These are phyloP conservation scores for Diaporthe citrichinensis DNA, from an alignment of 2,329 filamentous ascomycete species.

Conservation along the genomic window DNA sequence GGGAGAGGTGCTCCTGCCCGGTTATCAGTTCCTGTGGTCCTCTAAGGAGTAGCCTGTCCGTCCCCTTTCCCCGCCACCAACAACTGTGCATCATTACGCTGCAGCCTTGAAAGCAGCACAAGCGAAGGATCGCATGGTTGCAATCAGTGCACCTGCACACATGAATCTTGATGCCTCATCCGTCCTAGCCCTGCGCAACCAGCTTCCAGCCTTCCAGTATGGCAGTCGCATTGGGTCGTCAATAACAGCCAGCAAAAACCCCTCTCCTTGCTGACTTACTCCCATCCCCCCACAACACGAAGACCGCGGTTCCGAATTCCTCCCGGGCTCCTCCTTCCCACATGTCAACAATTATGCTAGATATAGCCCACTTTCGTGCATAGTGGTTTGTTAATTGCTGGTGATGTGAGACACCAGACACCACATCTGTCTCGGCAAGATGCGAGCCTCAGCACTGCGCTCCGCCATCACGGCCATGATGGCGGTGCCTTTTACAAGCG, in stretches of 20 bases:
- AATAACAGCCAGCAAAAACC: neutral
- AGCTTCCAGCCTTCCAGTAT: neutral
- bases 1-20: neutral
- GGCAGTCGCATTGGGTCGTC: neutral
- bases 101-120: neutral
- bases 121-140: conserved; percentile 14
- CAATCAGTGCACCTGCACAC: neutral
- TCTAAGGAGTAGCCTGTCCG: neutral
- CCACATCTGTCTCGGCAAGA: conserved; percentile 4
- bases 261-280: neutral
- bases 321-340: neutral
- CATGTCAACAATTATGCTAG: neutral
- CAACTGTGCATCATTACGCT: neutral
- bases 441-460: conserved; percentile 24
- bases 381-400: neutral
- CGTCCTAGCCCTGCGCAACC: neutral
- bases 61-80: neutral
- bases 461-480: neutral
- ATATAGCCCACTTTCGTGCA: neutral
- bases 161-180: conserved; percentile 28
- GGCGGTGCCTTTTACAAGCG: neutral
- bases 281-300: neutral
- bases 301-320: neutral
- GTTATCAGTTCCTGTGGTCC: conserved; percentile 8
- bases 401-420: conserved; percentile 21